Base-by-base conservation (phyloP, 257 asterid species). In the Solanum chmielewskii region DNA sequence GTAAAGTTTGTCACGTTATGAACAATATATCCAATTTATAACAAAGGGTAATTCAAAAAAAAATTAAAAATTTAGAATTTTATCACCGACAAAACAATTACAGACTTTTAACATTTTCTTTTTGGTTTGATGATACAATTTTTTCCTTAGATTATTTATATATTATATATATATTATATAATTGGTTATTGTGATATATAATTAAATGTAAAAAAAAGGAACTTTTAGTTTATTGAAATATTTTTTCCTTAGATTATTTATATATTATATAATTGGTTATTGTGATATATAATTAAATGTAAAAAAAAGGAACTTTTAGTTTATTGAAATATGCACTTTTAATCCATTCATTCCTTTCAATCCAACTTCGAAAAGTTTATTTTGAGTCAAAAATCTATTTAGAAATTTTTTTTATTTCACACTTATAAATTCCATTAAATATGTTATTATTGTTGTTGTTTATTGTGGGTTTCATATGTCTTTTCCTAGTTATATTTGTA, bases 321-420 rank as follows among this genome's bases (percentile, higher is more conserved):
- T 18, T 18, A 56, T 56, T 56, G 25, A 3, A 56, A 20, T 56
- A 20, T 56, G 25, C 64, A 20, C 4, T 56, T 56, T 56, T 1
- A n/a, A 1, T 20, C 64, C 11, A 7, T 56, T 56, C 4, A 2
- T 56, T 20, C 25, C 64, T 56, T 56, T 18, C 64, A 0, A 56
- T 56, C 2, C n/a, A 16, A 1, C 18, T 2, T 0, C 18, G 0
- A 16, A 16, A 56, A 0, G 1, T 52, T 52, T 18, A 9, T 18
- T 52, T 56, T 20, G 25, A 56, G 2, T 56, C 11, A 11, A 56
- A 10, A 0, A 0, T 56, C 4, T 56, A 59, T 59, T 8, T 1
- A 59, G 3, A 59, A 7, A 7, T 20, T 59, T 59, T 20, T 0
- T 59, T 1, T 20, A 59, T 60, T 23, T 0, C 3, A 62, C 7